Conservation (phyloP, 2,329 filamentous ascomycete genomes). For the Hypoxylon sp. region DNA sequence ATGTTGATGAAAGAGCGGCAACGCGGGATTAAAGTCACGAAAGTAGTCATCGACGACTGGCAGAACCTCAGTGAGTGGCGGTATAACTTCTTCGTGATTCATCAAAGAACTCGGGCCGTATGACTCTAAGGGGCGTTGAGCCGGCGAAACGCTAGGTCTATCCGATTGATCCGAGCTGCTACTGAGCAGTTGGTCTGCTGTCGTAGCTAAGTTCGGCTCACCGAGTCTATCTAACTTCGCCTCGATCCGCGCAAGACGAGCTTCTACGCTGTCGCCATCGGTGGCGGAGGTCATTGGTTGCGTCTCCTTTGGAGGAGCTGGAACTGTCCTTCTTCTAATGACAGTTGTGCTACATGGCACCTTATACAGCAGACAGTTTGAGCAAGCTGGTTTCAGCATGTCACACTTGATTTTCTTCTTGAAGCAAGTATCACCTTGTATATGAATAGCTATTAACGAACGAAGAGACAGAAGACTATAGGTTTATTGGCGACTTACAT, state of each 20-base stretch:
- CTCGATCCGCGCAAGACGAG: conserved; percentile 50
- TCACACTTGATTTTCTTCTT: conserved; percentile 63
- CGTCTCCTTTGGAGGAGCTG: conserved; percentile 28
- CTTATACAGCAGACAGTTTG: conserved; percentile 60
- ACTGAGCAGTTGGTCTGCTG: conserved; percentile 8
- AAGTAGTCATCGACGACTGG: conserved; percentile 57
- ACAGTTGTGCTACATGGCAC: conserved; percentile 55
- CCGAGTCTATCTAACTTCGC: conserved; percentile 46
- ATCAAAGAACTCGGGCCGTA: conserved; percentile 1
- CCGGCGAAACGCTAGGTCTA: not conserved
- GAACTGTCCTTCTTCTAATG: conserved; percentile 45
- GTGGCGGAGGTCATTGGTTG: conserved; percentile 1
- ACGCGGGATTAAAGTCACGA: conserved; percentile 52
- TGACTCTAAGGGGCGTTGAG: not conserved
- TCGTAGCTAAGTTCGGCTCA: not conserved
- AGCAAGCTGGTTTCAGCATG: conserved; percentile 59
- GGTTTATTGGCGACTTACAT: conserved; percentile 26
- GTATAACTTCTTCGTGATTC: conserved; percentile 34
- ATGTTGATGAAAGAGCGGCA: conserved; percentile 56
- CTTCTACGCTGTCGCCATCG: conserved; percentile 37
- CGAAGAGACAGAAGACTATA: not conserved
- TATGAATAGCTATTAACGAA: conserved; percentile 4
- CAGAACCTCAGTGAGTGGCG: conserved; percentile 54
- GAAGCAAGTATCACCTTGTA: conserved; percentile 57
- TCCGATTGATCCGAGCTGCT: not conserved